These are phyloP conservation scores for Dissophora globulifera DNA, from an alignment of 192 early-diverging fungal genomes.

Conservation along the genomic window DNA sequence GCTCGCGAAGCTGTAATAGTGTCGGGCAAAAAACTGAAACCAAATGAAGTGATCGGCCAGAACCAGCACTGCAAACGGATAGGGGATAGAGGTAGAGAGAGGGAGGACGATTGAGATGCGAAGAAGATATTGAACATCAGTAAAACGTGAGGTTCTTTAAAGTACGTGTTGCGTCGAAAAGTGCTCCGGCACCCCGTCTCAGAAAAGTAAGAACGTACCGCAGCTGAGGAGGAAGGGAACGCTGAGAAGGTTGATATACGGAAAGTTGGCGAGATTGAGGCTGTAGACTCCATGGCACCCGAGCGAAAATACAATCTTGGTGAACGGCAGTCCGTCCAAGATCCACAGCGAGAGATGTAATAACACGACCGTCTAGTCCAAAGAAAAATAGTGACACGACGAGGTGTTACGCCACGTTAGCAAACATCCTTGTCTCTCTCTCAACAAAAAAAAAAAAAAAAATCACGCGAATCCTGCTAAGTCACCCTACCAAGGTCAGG, in stretches of 20 bases:
- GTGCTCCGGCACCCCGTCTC: background rate
- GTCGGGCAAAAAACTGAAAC: slow-evolving; percentile 90
- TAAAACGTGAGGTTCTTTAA: too few relatives aligned
- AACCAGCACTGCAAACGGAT: slow-evolving; percentile 80
- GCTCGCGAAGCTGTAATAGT: slow-evolving; percentile 79
- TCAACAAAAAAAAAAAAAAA: too few relatives aligned
- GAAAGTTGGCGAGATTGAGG: slow-evolving; percentile 83
- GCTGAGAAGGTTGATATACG: slow-evolving; percentile 81
- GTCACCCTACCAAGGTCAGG: slow-evolving; percentile 64
- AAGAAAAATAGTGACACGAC: too few relatives aligned
- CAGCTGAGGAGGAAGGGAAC: slow-evolving; percentile 83
- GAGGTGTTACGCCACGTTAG: too few relatives aligned
- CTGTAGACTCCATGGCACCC: slow-evolving; percentile 84
- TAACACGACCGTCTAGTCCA: slow-evolving; percentile 65
- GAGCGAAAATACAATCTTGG: slow-evolving; percentile 76
- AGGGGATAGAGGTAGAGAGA: too few relatives aligned
- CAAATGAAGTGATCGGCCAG: slow-evolving; percentile 93
- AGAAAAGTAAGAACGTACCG: slow-evolving; percentile 62
- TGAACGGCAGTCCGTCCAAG: slow-evolving; percentile 83
- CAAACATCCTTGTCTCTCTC: too few relatives aligned
- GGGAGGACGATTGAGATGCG: too few relatives aligned
- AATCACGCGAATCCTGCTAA: too few relatives aligned
- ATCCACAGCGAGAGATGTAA: slow-evolving; percentile 78
- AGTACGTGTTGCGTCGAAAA: too few relatives aligned
- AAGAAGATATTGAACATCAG: too few relatives aligned